Base-by-base conservation (phyloP, 108 stramenopile species). In the Cyclotella cryptica region DNA sequence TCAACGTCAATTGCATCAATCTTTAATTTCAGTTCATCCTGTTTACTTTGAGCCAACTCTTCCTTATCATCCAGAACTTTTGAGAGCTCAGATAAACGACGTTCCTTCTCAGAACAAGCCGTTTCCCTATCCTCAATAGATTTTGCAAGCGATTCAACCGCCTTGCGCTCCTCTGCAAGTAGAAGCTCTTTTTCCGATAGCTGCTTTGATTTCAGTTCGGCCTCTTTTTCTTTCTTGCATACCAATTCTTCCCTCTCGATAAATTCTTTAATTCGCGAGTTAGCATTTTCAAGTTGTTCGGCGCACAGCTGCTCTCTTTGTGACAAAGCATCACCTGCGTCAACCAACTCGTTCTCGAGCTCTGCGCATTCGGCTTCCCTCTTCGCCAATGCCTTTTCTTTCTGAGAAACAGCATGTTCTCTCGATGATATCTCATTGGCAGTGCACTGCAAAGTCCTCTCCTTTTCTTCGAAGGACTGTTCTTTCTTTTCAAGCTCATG, bases 231-330 rank as follows among this genome's bases (percentile, higher is more conserved):
- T 14, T 55, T 22, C 51, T 71, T 46, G 21, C 28, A 43, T 22
- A 78, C 69, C 11, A 60, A 0, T 39, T 75, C n/a, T 47, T 82
- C 81, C 17, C 81, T 66, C 53, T 75, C 65, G 19, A 75, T 66
- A 28, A 75, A 75, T 45, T 75, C 72, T 44, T 72, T 43, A 27
- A 82, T 76, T 66, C 75, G 55, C n/a, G 41, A 19, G 45, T 82
- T 71, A 41, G 81, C 81, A 64, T 71, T 60, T 21, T 72, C 65
- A 43, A 82, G 55, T 66, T 82, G 60, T 42, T 71, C 30, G 3
- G 51, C 64, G 53, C 81, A 82, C 44, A 82, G n/a, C 17, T 67
- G 75, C 10, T 82, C 81, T 35, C 81, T 29, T 60, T 82, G 74
- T 41, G 57, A 52, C 15, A 82, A 18, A 4, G 71, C 70, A 44